phyloP scores from a whole-genome alignment of 257 asterid species.

The Fraxinus anomala region DNA sequence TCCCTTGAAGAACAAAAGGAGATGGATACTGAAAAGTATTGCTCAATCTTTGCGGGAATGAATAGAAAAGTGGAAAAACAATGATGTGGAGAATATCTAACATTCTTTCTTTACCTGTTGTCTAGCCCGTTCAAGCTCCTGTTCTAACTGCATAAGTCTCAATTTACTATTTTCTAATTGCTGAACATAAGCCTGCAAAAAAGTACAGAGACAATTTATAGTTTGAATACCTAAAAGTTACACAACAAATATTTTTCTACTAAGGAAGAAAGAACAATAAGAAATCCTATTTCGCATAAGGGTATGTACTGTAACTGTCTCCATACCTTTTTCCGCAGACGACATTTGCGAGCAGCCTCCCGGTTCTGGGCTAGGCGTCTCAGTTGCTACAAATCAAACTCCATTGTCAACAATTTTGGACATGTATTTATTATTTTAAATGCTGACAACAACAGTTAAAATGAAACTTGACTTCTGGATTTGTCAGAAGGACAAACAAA shows the following conservation, averaged over 20 bases:
- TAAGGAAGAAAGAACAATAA: neutral
- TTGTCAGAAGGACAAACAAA: neutral
- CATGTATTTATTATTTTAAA: neutral
- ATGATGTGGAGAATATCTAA: neutral
- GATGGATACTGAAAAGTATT: neutral
- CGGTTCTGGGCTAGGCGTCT: slow-evolving; percentile 98
- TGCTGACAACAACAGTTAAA: neutral
- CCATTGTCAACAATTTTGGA: neutral
- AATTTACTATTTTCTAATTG: slow-evolving; percentile 78
- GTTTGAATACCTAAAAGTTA: neutral
- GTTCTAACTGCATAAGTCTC: slow-evolving; percentile 81
- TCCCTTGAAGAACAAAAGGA: slow-evolving; percentile 10
- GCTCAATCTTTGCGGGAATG: neutral
- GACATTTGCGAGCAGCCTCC: slow-evolving; percentile 96
- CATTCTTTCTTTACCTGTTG: slow-evolving; percentile 54
- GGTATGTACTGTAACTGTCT: neutral
- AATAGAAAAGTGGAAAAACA: slow-evolving; percentile 11
- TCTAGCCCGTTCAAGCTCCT: slow-evolving; percentile 73
- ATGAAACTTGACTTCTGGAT: neutral
- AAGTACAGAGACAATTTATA: neutral
- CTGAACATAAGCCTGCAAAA: slow-evolving; percentile 86
- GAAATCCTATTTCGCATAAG: neutral
- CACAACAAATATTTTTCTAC: neutral
- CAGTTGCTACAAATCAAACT: slow-evolving; percentile 47
- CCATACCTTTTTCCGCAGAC: slow-evolving; percentile 73